These are phyloP conservation scores for Xylaria digitata DNA, from an alignment of 2,329 filamentous ascomycete genomes.

Conservation along the genomic window DNA sequence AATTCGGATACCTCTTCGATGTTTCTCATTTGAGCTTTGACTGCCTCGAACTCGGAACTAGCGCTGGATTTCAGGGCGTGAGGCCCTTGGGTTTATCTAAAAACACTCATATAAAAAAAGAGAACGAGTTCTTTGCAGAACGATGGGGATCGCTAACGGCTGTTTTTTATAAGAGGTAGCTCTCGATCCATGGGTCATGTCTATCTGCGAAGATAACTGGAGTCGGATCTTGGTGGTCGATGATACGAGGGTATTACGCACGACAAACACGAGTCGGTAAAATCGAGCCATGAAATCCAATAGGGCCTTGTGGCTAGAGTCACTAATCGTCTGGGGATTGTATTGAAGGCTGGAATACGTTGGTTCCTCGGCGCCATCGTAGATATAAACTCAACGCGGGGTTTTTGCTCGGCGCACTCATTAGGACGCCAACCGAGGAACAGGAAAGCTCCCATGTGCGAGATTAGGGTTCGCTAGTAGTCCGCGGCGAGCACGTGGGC, in stretches of 20 bases:
- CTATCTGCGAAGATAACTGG: neutral
- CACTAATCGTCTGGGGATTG: neutral
- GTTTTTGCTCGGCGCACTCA: too few species aligned
- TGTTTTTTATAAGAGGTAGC: neutral
- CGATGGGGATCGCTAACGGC: neutral
- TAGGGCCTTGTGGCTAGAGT: neutral
- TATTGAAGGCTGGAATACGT: neutral
- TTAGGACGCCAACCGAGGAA: too few species aligned
- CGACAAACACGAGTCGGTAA: neutral
- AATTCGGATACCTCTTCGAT: too few species aligned
- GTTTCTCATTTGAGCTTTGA: neutral
- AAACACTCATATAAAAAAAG: neutral
- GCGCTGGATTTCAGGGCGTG: neutral
- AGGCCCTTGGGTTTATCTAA: neutral
- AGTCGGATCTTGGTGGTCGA: too few species aligned
- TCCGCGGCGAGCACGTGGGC: too few species aligned
- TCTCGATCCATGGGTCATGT: neutral
- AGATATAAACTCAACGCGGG: too few species aligned
- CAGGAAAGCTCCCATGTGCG: too few species aligned
- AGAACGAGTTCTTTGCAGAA: neutral
- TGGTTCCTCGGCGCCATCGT: neutral
- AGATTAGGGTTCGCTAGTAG: too few species aligned
- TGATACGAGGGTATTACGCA: neutral
- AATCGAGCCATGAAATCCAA: too few species aligned
- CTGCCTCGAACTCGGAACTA: neutral